Evolutionary conservation across 305 asterid species (phyloP), one percentile per base, ranked within the genome.

Genomic region (Solanum hybrid): DNA sequence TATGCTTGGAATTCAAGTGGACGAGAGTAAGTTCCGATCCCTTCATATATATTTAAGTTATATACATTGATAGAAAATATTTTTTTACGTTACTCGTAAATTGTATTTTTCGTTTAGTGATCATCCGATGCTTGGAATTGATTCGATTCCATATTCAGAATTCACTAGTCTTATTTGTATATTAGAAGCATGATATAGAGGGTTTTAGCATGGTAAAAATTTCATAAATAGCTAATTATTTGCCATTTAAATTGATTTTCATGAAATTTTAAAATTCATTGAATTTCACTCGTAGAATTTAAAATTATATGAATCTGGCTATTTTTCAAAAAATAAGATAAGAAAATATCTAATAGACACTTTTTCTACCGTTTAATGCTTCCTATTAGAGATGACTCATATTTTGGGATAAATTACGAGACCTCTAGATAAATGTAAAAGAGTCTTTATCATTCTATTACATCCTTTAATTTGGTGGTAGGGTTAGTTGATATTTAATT

Each of bases 1-100:
- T 66, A 56, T 80, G 32, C 96, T 78, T 96, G 98, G 97, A 5
- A 0, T 7, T 89, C 29, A 27, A 5, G 35, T 0, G 97, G 94
- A 34, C 91, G 9, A 1, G 96, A 93, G 99, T 95, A 94, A 89
- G 96, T 89, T 45, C 10, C 19, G 6, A 27, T 6, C 3, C n/a
- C 22, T 27, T 73, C 69, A 6, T 7, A 15, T 73, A 29, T 72
- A 72, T 27, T 27, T 29, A 75, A 29, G 24, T 73, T 29, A 31
- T 75, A 75, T 75, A 14, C 13, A 15, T 7, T 31, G 7, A 75
- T 12, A 1, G 1, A 26, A 71, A 69, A n/a, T 1, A 26, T 12
- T 12, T 1, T 24, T 11, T 73, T 73, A 73, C 4, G 3, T 29
- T 73, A 12, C 17, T 15, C 3, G 3, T 73, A 13, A 13, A 27